Evolutionary conservation across 192 early-diverging fungal genomes (phyloP), one percentile per base, ranked within the genome.

Genomic region (Piromyces finnis): DNA sequence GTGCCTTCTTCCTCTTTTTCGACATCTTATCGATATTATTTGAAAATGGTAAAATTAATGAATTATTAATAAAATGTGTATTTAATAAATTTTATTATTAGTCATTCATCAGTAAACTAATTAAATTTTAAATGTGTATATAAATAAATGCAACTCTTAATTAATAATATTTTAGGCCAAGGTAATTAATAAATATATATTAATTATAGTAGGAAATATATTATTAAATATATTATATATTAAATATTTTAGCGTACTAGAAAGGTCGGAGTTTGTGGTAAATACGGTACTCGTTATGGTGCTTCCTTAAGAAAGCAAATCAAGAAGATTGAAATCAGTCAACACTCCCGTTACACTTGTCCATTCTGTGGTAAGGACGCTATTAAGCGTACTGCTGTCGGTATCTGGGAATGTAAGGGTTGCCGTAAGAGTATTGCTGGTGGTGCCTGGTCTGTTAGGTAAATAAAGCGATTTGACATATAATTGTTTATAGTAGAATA

Each of bases 231-330:
- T n/a, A n/a, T n/a, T n/a, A n/a, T n/a, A n/a, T n/a, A n/a, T n/a
- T n/a, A n/a, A n/a, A n/a, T n/a, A 51, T 68, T 22, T n/a, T n/a
- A 97, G 89, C 92, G 96, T 89, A 98, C 96, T 82, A 95, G 93
- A 90, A 98, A 99, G 92, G 95, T 97, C 87, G 97, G 97, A 90
- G 94, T 99, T 88, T 93, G 92, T 91, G 97, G 97, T 87, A 99
- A 99, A 89, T 99, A 99, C 94, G 97, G 97, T 91, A 95, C 95
- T 86, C 96, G 97, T 90, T 99, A 99, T 91, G 97, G 97, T 95
- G 95, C 97, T 83, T 98, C 97, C 80, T 92, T 99, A 84, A 92
- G 97, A 91, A 99, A 99, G 91, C 89, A 90, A 87, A 89, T 94
- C 82, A 96, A 96, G 93, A 96, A 96, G 93, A 97, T 98, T 92